Evolutionary conservation across 768 basidiomycete genomes (phyloP), one percentile per base, ranked within the genome.

Genomic region (Cyclocybe cylindracea): DNA sequence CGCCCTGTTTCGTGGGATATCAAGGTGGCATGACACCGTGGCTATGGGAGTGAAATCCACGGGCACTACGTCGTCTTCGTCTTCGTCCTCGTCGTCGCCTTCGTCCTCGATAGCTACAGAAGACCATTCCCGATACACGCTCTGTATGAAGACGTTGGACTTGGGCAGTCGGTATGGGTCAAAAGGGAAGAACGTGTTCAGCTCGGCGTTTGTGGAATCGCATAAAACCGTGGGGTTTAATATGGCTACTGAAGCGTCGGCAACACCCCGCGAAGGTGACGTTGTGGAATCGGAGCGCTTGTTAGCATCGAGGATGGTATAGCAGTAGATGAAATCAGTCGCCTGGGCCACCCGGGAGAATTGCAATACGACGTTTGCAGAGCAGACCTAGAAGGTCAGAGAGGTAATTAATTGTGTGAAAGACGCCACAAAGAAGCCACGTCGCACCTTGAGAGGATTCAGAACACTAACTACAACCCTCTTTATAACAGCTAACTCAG

Each of bases 171-270:
- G 89, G 74, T 93, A 98, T 2, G 97, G 97, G 68, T 99, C 97
- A 66, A 99, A 99, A 0, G 97, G 97, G 76, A 99, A 99, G 75
- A 98, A 98, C 9, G 87, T 85, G 64, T 93, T 94, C 49, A 98
- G 77, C 53, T 95, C 93, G 7, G 80, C 75, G 45, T 81, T 81
- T 53, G 76, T 58, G n/a, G 61, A 54, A 43, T 59, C 55, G 35
- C 51, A 55, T n/a, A 57, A 47, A 11, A 62, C 32, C 39, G 57
- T 61, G 4, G 59, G 40, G 18, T 58, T 49, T 8, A 54, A 33
- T 16, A 58, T 19, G 9, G 56, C 44, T 44, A 56, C 33, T 16
- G 55, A 49, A 5, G 52, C 5, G 5, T 24, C 24, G 49, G 37
- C 5, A 52, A 37, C 16, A 39, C 47, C 16, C 55, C 48, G 40